phyloP scores from a whole-genome alignment of 2,329 filamentous ascomycete species.

The Aphanocladium album region DNA sequence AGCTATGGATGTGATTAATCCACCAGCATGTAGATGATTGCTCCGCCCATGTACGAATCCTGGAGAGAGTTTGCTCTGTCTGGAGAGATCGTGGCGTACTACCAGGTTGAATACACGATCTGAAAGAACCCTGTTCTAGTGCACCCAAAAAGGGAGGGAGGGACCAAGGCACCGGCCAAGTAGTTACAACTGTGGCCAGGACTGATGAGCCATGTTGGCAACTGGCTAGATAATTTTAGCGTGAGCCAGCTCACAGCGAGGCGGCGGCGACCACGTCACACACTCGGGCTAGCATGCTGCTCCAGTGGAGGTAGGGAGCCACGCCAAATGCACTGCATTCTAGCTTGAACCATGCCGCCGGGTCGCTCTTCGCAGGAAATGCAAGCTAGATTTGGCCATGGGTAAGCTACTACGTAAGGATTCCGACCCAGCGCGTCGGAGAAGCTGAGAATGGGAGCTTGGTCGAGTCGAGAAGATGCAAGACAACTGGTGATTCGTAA shows the following conservation, averaged over 20 bases:
- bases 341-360: neutral
- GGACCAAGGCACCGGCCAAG: neutral
- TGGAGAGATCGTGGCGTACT: slow-evolving; percentile 9
- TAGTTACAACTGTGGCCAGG: neutral
- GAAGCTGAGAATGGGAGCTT: neutral
- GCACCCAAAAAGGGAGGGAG: neutral
- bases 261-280: neutral
- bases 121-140: slow-evolving; percentile 1
- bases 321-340: neutral
- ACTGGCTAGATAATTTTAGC: neutral
- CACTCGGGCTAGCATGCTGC: neutral
- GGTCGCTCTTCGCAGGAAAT: neutral
- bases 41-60: slow-evolving; percentile 1
- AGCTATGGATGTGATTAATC: neutral
- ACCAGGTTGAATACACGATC: slow-evolving; percentile 5
- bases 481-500: neutral
- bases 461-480: neutral
- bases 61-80: neutral
- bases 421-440: neutral
- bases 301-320: neutral
- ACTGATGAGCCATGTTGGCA: neutral
- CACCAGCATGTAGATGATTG: neutral
- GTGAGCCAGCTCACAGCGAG: neutral
- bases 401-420: neutral
- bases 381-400: neutral